These are phyloP conservation scores for Eimeria praecox DNA, from an alignment of 169 alveolate species.

Conservation along the genomic window DNA sequence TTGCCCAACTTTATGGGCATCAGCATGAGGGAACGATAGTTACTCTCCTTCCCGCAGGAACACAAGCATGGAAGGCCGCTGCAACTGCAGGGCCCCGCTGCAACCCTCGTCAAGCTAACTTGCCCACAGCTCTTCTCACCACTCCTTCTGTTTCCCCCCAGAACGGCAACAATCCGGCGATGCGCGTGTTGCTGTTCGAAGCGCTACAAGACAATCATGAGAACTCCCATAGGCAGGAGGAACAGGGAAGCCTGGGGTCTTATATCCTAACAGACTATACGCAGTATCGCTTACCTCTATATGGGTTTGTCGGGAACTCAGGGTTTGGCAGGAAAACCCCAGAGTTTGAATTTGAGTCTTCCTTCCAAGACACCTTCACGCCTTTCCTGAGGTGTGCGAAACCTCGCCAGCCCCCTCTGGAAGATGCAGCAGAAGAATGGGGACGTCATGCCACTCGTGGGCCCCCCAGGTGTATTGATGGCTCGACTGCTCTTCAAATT, in stretches of 20 bases:
- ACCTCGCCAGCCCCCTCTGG: background rate
- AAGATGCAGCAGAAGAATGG: background rate
- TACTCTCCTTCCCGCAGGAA: background rate
- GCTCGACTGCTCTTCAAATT: constrained; percentile 25
- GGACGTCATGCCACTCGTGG: background rate
- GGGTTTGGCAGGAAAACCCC: constrained; percentile 35
- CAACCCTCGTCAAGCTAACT: constrained; percentile 20
- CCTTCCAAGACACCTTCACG: constrained; percentile 41
- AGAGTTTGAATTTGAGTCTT: constrained; percentile 36
- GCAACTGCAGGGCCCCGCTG: constrained; percentile 59
- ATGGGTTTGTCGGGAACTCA: constrained; percentile 41
- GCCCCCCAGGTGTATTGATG: background rate
- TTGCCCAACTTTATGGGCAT: constrained; percentile 28
- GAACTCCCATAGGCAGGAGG: background rate
- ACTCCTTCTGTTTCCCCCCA: constrained; percentile 36
- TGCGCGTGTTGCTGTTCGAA: constrained; percentile 26
- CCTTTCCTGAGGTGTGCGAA: constrained; percentile 48
- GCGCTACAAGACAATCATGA: background rate
- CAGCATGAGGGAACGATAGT: constrained; percentile 43
- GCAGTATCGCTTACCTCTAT: constrained; percentile 33
- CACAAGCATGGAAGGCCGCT: constrained; percentile 31
- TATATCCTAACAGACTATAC: constrained; percentile 4
- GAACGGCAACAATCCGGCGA: constrained; percentile 37
- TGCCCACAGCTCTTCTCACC: constrained; percentile 50
- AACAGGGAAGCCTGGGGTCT: background rate